Conservation (phyloP, 1,284 basidiomycete genomes). For the Trichosporon ovoides region DNA sequence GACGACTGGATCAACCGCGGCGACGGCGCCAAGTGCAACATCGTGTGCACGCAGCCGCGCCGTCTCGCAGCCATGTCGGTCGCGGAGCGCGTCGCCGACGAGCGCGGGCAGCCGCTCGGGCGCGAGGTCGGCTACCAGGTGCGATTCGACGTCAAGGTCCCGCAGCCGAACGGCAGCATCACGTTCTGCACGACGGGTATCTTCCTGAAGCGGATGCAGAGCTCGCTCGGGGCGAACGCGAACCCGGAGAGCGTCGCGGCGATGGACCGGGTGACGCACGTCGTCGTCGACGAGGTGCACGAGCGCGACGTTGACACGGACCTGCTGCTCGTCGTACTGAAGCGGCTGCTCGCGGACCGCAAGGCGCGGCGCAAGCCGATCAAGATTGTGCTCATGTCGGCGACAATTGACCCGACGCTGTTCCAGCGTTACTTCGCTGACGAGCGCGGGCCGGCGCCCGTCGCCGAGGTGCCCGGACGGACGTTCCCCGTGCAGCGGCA, state of each 20-base stretch:
- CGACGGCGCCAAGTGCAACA: conserved; percentile 79
- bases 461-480: conserved; percentile 84
- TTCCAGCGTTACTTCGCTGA: conserved; percentile 85
- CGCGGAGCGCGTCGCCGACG: conserved; percentile 84
- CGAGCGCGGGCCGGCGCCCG: conserved; percentile 57
- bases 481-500: conserved; percentile 80
- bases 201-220: conserved; percentile 82
- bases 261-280: conserved; percentile 81
- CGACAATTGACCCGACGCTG: conserved; percentile 83
- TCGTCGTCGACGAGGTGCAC: conserved; percentile 94
- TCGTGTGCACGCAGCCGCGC: conserved; percentile 90
- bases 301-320: conserved; percentile 95
- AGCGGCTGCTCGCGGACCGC: conserved; percentile 74
- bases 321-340: conserved; percentile 82
- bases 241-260: conserved; percentile 41
- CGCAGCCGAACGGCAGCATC: conserved; percentile 73
- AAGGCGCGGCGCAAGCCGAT: conserved; percentile 67
- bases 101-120: conserved; percentile 73
- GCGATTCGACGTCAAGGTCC: conserved; percentile 77
- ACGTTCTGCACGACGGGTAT: conserved; percentile 94
- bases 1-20: conserved; percentile 75
- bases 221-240: conserved; percentile 56
- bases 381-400: conserved; percentile 91
- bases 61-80: conserved; percentile 89
- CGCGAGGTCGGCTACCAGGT: conserved; percentile 82